These are phyloP conservation scores for Candida frijolesensis DNA, from an alignment of 1,139 yeast genomes.

Conservation along the genomic window DNA sequence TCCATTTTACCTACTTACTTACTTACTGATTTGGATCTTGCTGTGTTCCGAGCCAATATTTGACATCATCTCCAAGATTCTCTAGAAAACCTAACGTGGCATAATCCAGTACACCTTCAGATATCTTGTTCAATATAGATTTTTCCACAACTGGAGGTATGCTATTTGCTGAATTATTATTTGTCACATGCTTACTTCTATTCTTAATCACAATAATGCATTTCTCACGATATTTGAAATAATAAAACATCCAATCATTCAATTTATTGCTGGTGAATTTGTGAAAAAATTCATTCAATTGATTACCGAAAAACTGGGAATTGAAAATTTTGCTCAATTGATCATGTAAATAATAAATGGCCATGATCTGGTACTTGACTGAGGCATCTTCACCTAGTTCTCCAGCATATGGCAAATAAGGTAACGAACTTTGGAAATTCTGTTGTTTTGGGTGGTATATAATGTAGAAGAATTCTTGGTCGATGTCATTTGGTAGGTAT, in stretches of 20 bases:
- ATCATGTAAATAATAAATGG: constrained; percentile 44
- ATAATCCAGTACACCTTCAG: constrained; percentile 29
- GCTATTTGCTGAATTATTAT: constrained; percentile 2
- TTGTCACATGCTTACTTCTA: constrained; percentile 26
- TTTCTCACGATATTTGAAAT: constrained; percentile 32
- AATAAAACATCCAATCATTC: constrained; percentile 44
- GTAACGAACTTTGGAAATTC: constrained; percentile 41
- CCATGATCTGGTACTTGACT: constrained; percentile 23
- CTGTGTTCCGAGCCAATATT: constrained; percentile 36
- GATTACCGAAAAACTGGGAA: constrained; percentile 24
- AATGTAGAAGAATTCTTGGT: constrained; percentile 42
- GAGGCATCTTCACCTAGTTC: neutral
- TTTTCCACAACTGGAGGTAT: constrained; percentile 11
- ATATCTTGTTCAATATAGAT: constrained; percentile 18
- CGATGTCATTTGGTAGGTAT: constrained; percentile 23
- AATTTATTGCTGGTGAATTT: constrained; percentile 41
- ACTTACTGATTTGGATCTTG: constrained; percentile 1
- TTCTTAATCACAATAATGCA: constrained; percentile 41
- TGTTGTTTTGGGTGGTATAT: constrained; percentile 31
- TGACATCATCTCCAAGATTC: constrained; percentile 48
- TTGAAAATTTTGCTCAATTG: constrained; percentile 38
- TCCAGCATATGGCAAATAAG: constrained; percentile 31
- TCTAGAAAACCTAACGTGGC: constrained; percentile 42
- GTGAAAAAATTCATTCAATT: constrained; percentile 41
- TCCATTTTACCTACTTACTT: neutral